Evolutionary conservation across 2,329 filamentous ascomycete genomes (phyloP).

Genomic region (Phialocephala sp.): DNA sequence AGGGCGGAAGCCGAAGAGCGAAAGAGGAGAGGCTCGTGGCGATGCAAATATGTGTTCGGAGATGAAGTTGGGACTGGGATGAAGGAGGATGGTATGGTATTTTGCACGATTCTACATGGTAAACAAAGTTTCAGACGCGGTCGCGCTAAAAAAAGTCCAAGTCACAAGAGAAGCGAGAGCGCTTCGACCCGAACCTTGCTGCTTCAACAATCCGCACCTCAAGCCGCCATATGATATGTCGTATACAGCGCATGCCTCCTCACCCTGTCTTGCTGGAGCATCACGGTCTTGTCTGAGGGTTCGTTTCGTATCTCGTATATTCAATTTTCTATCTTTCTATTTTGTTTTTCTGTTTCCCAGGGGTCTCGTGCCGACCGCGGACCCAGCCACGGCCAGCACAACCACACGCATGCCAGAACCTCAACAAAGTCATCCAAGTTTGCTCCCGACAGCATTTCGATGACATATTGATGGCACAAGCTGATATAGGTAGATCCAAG

Average conservation of each 20-base stretch:
- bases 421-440: not conserved
- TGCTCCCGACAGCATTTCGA: not conserved
- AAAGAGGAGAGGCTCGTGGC: not conserved
- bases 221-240: not conserved
- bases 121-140: slow-evolving; percentile 3
- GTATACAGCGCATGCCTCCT: not conserved
- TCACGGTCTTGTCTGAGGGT: not conserved
- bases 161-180: slow-evolving; percentile 4
- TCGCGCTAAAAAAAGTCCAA: not conserved
- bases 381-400: not conserved
- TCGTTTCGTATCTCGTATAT: not conserved
- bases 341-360: not conserved
- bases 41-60: not conserved
- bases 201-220: not conserved
- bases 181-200: slow-evolving; percentile 8
- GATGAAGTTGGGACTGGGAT: not conserved
- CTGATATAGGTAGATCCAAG: not conserved
- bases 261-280: no score
- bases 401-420: not conserved
- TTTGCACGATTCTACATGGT: not conserved
- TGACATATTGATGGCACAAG: not conserved
- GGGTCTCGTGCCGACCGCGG: not conserved
- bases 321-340: not conserved
- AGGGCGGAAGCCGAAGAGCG: not conserved
- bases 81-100: not conserved